Evolutionary conservation across 1,284 basidiomycete species (phyloP), one percentile per base, ranked within the genome.

Genomic region (Dichomitus squalens): DNA sequence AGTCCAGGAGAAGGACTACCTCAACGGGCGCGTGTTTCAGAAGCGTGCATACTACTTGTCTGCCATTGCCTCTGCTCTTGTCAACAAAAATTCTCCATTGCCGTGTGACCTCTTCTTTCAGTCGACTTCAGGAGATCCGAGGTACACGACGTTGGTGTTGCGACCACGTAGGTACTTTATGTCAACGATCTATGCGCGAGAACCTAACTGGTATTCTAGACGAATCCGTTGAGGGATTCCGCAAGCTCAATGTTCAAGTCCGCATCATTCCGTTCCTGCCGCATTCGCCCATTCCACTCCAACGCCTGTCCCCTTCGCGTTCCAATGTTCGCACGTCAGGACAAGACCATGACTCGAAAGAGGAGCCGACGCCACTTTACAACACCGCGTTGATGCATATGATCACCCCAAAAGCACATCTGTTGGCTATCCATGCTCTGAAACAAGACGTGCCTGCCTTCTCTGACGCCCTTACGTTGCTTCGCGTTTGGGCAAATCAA

Each of bases 1-100:
- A 25, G 95, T 99, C 68, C 94, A 97, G 75, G 92, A 96, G 65
- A 99, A 98, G 72, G 96, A 99, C 70, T 93, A 95, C 64, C 77
- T 95, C 54, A 92, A 96, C 69, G 85, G 87, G 34, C 86, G 97
- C 18, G 96, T 93, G 73, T 96, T 96, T 70, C 90, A 96, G 72
- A 99, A 99, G 73, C 81, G 93, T 41, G 90, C 93, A 0, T 96
- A 91, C 71, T 99, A 95, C 74, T 82, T 98, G 12, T 90, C 95
- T 7, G 84, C 84, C 3, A 78, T 99, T 50, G 92, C 91, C 3
- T 79, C 84, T 8, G 83, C 85, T 1, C 72, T 98, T 36, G 75
- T 74, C 44, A 70, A 74, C 21, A 72, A 76, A 43, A 78, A 80
- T 59, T 74, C 68, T 50, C 71, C 75, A 25, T 67, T 86, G 44